These are phyloP conservation scores for Abortiporus biennis DNA, from an alignment of 1,284 basidiomycete species.

Conservation along the genomic window DNA sequence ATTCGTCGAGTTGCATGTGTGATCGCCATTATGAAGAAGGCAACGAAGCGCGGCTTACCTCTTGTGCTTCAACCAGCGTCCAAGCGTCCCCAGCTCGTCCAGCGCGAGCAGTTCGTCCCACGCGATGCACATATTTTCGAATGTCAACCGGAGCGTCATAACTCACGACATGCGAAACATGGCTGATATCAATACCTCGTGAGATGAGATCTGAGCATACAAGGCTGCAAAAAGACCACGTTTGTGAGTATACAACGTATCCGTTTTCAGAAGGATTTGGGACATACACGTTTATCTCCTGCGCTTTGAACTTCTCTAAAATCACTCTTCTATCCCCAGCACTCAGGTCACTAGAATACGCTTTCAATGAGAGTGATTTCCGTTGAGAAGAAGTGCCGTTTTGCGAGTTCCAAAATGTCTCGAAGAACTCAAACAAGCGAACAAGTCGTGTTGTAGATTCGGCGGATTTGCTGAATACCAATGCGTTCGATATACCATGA, in stretches of 20 bases:
- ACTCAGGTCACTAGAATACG: slow-evolving; percentile 87
- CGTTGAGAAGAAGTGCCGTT: slow-evolving; percentile 14
- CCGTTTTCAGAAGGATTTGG: background rate
- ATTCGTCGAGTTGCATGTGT: background rate
- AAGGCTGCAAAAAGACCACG: slow-evolving; percentile 47
- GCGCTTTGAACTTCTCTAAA: slow-evolving; percentile 75
- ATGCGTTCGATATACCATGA: slow-evolving; percentile 56
- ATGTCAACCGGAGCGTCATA: slow-evolving; percentile 97
- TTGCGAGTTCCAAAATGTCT: slow-evolving; percentile 39
- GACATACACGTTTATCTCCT: slow-evolving; percentile 76
- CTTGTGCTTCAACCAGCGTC: slow-evolving; percentile 94
- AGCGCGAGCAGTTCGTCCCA: slow-evolving; percentile 91
- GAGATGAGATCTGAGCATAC: slow-evolving; percentile 95
- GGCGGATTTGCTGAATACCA: slow-evolving; percentile 95
- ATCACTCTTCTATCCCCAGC: slow-evolving; percentile 71
- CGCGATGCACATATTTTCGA: slow-evolving; percentile 96
- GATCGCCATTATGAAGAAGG: background rate
- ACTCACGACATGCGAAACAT: slow-evolving; percentile 88
- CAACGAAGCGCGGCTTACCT: slow-evolving; percentile 41
- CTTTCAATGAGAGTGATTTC: slow-evolving; percentile 41
- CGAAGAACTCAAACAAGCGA: slow-evolving; percentile 79
- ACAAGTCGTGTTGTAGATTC: slow-evolving; percentile 86
- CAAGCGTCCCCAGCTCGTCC: slow-evolving; percentile 85
- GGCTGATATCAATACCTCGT: slow-evolving; percentile 93
- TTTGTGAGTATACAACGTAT: too few relatives aligned